Evolutionary conservation across 768 basidiomycete species (phyloP).

Genomic region (Leucocoprinus leucothites): DNA sequence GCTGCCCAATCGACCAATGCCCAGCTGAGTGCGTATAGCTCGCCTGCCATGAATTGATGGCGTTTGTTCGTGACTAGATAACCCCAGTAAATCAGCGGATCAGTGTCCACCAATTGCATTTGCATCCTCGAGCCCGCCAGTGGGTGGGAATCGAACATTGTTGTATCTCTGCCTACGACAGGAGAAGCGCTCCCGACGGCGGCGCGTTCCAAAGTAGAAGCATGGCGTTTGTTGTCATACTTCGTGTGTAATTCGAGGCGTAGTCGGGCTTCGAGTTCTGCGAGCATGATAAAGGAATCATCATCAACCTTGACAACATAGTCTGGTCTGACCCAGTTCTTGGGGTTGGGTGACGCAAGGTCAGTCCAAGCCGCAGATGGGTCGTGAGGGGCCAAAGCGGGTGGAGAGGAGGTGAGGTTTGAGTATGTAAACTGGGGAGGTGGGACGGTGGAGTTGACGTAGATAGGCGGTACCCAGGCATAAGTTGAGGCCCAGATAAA

Average conservation of each 20-base stretch:
- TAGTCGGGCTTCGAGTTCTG: slow-evolving; percentile 88
- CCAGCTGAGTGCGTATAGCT: slow-evolving; percentile 88
- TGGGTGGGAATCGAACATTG: slow-evolving; percentile 4
- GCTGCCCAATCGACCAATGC: slow-evolving; percentile 85
- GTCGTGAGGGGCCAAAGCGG: slow-evolving; percentile 69
- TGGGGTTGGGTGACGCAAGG: slow-evolving; percentile 34
- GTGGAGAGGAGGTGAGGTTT: slow-evolving; percentile 51
- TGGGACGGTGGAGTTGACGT: slow-evolving; percentile 41
- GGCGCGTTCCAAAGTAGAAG: slow-evolving; percentile 1
- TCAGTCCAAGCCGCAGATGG: slow-evolving; percentile 57
- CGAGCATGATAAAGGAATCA: slow-evolving; percentile 92
- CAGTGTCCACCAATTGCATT: slow-evolving; percentile 27
- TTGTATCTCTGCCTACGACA: neutral
- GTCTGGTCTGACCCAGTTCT: slow-evolving; percentile 82
- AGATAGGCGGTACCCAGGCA: slow-evolving; percentile 86
- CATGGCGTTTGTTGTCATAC: slow-evolving; percentile 18
- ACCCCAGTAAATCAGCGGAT: slow-evolving; percentile 84
- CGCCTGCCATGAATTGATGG: slow-evolving; percentile 92
- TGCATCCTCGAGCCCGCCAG: slow-evolving; percentile 9
- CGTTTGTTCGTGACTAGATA: slow-evolving; percentile 87
- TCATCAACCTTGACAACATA: slow-evolving; percentile 95
- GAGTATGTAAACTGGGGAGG: slow-evolving; percentile 65
- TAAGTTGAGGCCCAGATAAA: slow-evolving; percentile 91
- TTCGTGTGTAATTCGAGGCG: slow-evolving; percentile 66
- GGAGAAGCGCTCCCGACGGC: neutral